These are phyloP conservation scores for Eucalyptus erythrocorys DNA, from an alignment of 345 rosid species.

Conservation along the genomic window DNA sequence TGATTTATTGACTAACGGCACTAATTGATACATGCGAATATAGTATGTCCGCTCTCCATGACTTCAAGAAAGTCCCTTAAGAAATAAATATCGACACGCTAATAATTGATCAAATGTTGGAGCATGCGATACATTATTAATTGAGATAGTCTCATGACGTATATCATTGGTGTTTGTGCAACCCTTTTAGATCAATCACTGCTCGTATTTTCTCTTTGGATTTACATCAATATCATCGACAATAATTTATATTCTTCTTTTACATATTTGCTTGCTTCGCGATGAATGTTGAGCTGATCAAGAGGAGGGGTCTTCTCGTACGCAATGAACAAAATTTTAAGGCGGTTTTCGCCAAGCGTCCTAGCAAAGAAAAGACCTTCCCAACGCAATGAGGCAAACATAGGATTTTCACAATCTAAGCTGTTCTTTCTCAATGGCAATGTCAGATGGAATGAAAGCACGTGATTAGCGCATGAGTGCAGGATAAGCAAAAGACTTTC, in stretches of 20 bases:
- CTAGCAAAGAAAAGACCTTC: neutral
- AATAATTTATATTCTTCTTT: neutral
- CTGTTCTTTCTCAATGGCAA: neutral
- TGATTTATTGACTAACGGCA: rapidly evolving
- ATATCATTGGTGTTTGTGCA: neutral
- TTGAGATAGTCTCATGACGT: neutral
- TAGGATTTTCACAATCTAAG: neutral
- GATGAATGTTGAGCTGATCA: neutral
- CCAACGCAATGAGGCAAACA: neutral
- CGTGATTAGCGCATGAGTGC: neutral
- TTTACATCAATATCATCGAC: neutral
- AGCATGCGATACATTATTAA: neutral
- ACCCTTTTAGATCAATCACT: neutral
- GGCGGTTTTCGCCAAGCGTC: neutral
- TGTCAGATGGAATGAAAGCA: neutral
- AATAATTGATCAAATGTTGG: neutral
- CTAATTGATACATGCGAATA: neutral
- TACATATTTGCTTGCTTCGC: neutral
- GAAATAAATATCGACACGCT: rapidly evolving
- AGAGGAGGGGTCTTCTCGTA: neutral
- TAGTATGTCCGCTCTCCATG: rapidly evolving
- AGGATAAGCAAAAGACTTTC: neutral
- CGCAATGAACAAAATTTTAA: neutral
- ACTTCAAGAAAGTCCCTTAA: neutral
- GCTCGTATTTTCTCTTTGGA: neutral